These are phyloP conservation scores for Anthostomella pinea DNA, from an alignment of 2,329 filamentous ascomycete species.

Conservation along the genomic window DNA sequence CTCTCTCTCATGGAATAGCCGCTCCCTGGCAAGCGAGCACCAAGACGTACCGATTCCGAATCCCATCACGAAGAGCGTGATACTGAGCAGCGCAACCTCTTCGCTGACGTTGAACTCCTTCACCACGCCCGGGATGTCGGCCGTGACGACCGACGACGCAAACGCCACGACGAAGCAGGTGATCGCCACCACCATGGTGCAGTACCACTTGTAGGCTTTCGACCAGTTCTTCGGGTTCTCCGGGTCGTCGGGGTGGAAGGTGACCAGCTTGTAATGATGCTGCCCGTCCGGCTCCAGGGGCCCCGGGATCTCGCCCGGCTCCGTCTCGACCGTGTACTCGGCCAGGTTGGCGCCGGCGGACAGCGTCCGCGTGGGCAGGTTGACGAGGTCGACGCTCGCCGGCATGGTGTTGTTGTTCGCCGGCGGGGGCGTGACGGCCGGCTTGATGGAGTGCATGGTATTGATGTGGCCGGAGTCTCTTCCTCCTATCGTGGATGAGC, in stretches of 20 bases:
- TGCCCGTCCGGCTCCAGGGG: conserved; percentile 29
- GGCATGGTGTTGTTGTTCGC: too few species aligned
- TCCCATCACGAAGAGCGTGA: conserved; percentile 76
- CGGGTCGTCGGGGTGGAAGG: conserved; percentile 67
- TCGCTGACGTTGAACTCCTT: conserved; percentile 65
- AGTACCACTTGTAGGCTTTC: conserved; percentile 76
- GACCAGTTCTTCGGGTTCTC: conserved; percentile 87
- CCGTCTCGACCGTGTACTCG: conserved; percentile 65
- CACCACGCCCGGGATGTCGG: conserved; percentile 64
- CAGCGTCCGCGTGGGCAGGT: conserved; percentile 66
- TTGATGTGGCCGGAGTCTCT: too few species aligned
- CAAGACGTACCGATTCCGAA: conserved; percentile 72
- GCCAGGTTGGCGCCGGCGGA: conserved; percentile 58
- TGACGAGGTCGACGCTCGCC: conserved; percentile 30
- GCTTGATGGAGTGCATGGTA: too few species aligned
- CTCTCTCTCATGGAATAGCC: too few species aligned
- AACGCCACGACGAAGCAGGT: conserved; percentile 75
- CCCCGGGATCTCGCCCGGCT: conserved; percentile 58
- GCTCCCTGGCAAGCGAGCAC: too few species aligned
- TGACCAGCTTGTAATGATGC: conserved; percentile 55
- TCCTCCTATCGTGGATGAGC: too few species aligned
- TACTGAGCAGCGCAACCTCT: conserved; percentile 69
- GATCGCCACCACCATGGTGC: conserved; percentile 77
- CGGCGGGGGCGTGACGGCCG: too few species aligned
- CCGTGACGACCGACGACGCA: conserved; percentile 71